Base-by-base conservation (phyloP, 805 yeast species). In the Kazachstania kunashirensis region DNA sequence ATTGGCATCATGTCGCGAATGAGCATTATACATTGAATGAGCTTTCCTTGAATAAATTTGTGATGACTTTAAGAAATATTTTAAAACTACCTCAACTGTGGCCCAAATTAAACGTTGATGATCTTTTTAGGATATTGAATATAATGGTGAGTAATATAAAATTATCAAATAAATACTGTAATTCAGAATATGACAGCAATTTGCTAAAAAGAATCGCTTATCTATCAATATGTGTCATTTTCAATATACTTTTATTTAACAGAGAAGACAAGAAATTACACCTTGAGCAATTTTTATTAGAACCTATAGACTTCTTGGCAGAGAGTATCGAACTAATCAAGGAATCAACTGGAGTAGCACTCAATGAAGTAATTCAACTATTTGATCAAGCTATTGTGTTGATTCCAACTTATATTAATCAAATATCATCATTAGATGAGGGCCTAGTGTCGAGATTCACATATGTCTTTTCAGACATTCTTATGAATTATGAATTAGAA, bases 381-480 rank as follows among this genome's bases (percentile, higher is more conserved):
- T 28, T 53, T n/a, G 41, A 36, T 9, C 47, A 48, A n/a, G 39
- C 53, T 4, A 36, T 48, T 4, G 26, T 30, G 7, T 38, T 47
- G 14, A 38, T 57, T 5, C 56, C 58, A 7, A 28, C 33, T 9
- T 56, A 50, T 31, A 42, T 57, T n/a, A 25, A 37, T 7, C 40
- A 43, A 26, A 40, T 35, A 15, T 49, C 54, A 7, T 46, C 47
- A 29, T 34, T 67, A 28, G 73, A 75, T 37, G 88, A 80, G 27
- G 63, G 60, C 3, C 48, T 70, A 0, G 49, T 79, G 8, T 76
- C 85, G 0, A 71, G 70, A 42, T 47, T 83, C 20, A 84, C 79
- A 41, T 80, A 74, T 46, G 52, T 75, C 17, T 55, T 54, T 15
- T 42, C 51, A 4, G 56, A 50, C 17, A 27, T 57, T 12, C 32